These are phyloP conservation scores for Hypoxylon lienhwacheense DNA, from an alignment of 495 filamentous ascomycete species.

Conservation along the genomic window DNA sequence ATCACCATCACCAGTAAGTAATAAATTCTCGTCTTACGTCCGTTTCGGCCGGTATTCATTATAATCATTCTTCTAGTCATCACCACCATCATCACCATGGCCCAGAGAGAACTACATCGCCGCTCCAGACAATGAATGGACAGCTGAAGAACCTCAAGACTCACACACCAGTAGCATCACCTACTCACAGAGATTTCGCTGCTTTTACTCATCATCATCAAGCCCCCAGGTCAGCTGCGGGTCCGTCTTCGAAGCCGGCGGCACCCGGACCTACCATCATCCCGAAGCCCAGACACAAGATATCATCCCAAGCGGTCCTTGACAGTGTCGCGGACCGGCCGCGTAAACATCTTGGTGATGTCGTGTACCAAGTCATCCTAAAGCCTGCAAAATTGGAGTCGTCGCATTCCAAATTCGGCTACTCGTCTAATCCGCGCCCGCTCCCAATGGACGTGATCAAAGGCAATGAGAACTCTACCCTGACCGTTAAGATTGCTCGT, in stretches of 20 bases:
- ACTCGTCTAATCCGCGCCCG: slow-evolving; percentile 69
- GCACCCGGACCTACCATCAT: slow-evolving; percentile 45
- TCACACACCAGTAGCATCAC: slow-evolving; percentile 57
- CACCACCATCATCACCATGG: slow-evolving; percentile 75
- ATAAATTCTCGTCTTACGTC: slow-evolving; percentile 17
- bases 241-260: slow-evolving; percentile 38
- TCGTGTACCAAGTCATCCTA: slow-evolving; percentile 55
- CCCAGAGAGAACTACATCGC: slow-evolving; percentile 60
- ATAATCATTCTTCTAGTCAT: slow-evolving; percentile 53
- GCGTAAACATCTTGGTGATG: slow-evolving; percentile 75
- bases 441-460: slow-evolving; percentile 71
- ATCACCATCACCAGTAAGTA: slow-evolving; percentile 64
- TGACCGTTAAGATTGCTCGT: slow-evolving; percentile 82
- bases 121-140: slow-evolving; percentile 44
- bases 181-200: slow-evolving; percentile 55
- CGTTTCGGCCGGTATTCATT: slow-evolving; percentile 30
- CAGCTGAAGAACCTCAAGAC: slow-evolving; percentile 49
- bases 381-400: slow-evolving; percentile 54
- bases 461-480: slow-evolving; percentile 83
- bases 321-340: slow-evolving; percentile 68
- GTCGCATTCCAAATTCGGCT: slow-evolving; percentile 62
- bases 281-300: slow-evolving; percentile 62
- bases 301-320: slow-evolving; percentile 68
- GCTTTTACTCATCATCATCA: slow-evolving; percentile 47
- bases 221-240: slow-evolving; percentile 41